phyloP scores from a whole-genome alignment of 805 yeast genomes.

The Myxozyma udenii region DNA sequence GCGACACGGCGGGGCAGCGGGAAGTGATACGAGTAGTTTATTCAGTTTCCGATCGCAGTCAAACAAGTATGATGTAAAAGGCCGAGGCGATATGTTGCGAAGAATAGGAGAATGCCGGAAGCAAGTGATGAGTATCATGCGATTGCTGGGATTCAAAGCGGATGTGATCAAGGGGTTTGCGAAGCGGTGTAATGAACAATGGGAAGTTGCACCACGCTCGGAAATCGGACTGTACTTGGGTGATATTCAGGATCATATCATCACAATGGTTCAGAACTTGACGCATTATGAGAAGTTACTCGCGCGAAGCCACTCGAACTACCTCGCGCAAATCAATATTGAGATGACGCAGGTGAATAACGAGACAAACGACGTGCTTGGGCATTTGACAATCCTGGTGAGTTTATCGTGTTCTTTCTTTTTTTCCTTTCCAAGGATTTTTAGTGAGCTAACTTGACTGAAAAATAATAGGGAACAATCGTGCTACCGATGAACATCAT shows the following conservation, averaged over 20 bases:
- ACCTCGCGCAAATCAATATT: constrained; percentile 92
- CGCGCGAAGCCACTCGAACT: constrained; percentile 93
- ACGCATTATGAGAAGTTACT: constrained; percentile 92
- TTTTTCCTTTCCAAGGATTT: not conserved
- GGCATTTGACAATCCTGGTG: constrained; percentile 66
- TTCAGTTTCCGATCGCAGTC: constrained; percentile 7
- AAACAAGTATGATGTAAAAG: constrained; percentile 10
- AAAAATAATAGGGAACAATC: constrained; percentile 80
- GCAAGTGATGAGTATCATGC: constrained; percentile 82
- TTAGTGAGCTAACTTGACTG: not conserved
- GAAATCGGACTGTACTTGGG: constrained; percentile 94
- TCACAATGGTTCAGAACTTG: constrained; percentile 93
- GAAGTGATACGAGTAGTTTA: constrained; percentile 14
- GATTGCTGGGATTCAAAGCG: constrained; percentile 87
- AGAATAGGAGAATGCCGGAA: constrained; percentile 94
- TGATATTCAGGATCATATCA: constrained; percentile 95
- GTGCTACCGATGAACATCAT: constrained; percentile 92
- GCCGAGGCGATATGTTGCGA: constrained; percentile 91
- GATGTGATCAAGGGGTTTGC: constrained; percentile 97
- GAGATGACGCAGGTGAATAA: constrained; percentile 97
- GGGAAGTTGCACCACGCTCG: constrained; percentile 72
- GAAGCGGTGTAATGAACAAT: constrained; percentile 81
- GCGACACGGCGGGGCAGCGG: not conserved
- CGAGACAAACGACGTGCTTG: constrained; percentile 93
- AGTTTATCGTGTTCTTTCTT: not conserved